phyloP scores from a whole-genome alignment of 2,329 filamentous ascomycete genomes.

The Diaporthe citri region DNA sequence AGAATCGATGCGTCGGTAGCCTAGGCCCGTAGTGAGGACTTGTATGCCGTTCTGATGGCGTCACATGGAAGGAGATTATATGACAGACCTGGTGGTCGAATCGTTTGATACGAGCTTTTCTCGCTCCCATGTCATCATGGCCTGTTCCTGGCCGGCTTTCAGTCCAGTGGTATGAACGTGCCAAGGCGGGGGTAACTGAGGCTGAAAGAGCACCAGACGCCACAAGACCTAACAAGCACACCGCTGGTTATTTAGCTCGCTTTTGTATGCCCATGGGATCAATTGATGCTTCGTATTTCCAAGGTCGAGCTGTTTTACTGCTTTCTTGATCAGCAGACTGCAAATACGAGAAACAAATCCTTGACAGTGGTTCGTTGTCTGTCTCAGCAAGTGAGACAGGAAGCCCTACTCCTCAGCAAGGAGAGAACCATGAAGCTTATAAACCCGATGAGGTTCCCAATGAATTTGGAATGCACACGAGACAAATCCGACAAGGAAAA shows the following conservation, averaged over 20 bases:
- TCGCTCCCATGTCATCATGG: background rate
- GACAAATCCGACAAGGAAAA: too few relatives aligned
- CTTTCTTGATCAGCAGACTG: background rate
- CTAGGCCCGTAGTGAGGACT: background rate
- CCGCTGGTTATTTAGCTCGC: conserved; percentile 1
- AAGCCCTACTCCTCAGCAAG: background rate
- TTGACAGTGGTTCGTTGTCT: background rate
- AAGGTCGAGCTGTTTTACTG: too few relatives aligned
- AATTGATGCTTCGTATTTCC: background rate
- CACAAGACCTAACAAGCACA: background rate
- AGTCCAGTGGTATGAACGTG: background rate
- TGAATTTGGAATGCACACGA: too few relatives aligned
- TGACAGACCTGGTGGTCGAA: background rate
- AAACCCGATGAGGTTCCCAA: background rate
- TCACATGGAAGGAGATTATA: background rate
- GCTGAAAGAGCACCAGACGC: background rate
- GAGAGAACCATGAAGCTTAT: background rate
- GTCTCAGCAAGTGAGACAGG: background rate
- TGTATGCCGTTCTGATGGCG: background rate
- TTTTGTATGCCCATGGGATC: background rate
- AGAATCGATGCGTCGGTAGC: background rate
- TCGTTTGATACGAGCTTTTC: background rate
- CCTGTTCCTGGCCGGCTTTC: background rate
- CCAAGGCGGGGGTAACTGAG: background rate
- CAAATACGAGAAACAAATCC: background rate